A percentile compares a stretch with the other conserved stretches of the same genome.
Evolutionary conservation across 257 asterid species (phyloP).

Genomic region (Plectranthus barbatus): DNA sequence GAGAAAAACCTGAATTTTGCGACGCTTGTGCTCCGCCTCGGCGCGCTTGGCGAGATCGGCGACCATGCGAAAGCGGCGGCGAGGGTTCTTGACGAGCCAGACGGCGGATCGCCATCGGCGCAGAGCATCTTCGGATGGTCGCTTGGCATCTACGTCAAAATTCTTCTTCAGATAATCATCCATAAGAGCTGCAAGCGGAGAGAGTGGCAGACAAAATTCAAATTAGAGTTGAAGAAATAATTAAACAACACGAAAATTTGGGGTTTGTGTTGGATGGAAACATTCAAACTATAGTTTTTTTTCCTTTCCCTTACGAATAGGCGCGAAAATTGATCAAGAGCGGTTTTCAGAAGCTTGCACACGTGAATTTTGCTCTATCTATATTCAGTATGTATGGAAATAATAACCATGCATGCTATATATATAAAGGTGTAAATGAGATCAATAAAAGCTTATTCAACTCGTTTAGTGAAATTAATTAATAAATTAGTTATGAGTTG

Average conservation of each 20-base stretch:
- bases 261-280: slow-evolving; percentile 4
- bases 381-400: not conserved
- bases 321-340: slow-evolving; percentile 14
- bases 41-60: slow-evolving; percentile 87
- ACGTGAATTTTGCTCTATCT: too few relatives aligned
- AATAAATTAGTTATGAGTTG: too few relatives aligned
- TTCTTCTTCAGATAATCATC: slow-evolving; percentile 58
- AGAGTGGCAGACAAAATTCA: too few relatives aligned
- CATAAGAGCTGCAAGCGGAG: slow-evolving; percentile 19
- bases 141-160: slow-evolving; percentile 53
- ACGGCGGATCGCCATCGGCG: slow-evolving; percentile 72
- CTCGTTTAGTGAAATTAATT: too few relatives aligned
- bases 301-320: slow-evolving; percentile 21
- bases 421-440: too few relatives aligned
- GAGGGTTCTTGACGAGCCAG: slow-evolving; percentile 79
- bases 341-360: too few relatives aligned
- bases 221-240: slow-evolving; percentile 5
- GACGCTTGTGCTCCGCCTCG: slow-evolving; percentile 49
- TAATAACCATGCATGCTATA: too few relatives aligned
- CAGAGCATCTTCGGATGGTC: slow-evolving; percentile 66
- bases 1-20: slow-evolving; percentile 42
- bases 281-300: slow-evolving; percentile 9
- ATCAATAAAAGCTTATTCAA: too few relatives aligned
- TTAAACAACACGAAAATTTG: not conserved
- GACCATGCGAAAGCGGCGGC: slow-evolving; percentile 77